A percentile compares a stretch with the other conserved stretches of the same genome.
phyloP scores from a whole-genome alignment of 2,329 filamentous ascomycete species.

The Apiospora phragmitis region DNA sequence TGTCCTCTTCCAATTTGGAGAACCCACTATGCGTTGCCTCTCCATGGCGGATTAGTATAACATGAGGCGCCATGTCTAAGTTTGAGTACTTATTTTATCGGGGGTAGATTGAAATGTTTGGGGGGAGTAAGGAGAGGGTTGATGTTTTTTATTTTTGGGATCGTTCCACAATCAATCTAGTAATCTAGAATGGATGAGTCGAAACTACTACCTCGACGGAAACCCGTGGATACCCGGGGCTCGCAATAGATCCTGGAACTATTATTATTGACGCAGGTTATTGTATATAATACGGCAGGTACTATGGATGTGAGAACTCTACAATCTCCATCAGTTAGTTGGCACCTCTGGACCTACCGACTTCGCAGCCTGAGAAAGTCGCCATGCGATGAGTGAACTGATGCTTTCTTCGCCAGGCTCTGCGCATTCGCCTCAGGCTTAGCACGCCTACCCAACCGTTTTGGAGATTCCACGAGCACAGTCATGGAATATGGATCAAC shows the following conservation, averaged over 20 bases:
- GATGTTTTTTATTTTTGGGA: background rate
- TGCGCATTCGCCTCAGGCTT: background rate
- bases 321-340: background rate
- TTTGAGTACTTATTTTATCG: background rate
- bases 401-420: background rate
- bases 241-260: background rate
- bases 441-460: background rate
- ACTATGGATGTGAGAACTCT: background rate
- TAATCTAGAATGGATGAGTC: background rate
- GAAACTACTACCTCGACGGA: background rate
- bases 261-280: background rate
- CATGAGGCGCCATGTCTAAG: slow-evolving; percentile 36
- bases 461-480: background rate
- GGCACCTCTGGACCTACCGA: background rate
- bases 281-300: background rate
- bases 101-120: background rate
- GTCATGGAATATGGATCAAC: background rate
- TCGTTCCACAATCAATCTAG: slow-evolving; percentile 2
- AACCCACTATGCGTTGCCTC: slow-evolving; percentile 41
- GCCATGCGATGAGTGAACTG: background rate
- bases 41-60: slow-evolving; percentile 43
- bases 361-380: background rate
- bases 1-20: slow-evolving; percentile 10
- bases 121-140: background rate
- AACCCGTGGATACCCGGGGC: background rate